These are phyloP conservation scores for Parafenestella ontariensis DNA, from an alignment of 2,329 filamentous ascomycete species.

Conservation along the genomic window DNA sequence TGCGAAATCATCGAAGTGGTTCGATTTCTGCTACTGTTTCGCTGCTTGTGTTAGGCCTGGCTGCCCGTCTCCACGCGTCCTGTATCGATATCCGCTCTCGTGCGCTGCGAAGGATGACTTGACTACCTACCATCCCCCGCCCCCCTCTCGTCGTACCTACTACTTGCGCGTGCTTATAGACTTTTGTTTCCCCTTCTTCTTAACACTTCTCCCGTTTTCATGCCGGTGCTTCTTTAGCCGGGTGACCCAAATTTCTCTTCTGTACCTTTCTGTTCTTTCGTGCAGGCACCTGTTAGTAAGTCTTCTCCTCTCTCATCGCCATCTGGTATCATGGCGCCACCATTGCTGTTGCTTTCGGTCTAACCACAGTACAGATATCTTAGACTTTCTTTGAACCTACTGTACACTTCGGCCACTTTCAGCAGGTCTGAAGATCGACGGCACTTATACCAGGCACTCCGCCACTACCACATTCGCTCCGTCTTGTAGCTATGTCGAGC, in stretches of 20 bases:
- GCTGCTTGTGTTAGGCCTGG: conserved; percentile 37
- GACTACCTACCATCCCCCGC: conserved; percentile 23
- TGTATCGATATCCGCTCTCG: conserved; percentile 31
- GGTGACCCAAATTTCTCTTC: conserved; percentile 33
- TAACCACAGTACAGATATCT: conserved; percentile 36
- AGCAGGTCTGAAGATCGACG: conserved; percentile 51
- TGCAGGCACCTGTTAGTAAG: conserved; percentile 50
- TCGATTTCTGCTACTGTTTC: conserved; percentile 44
- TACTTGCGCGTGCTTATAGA: conserved; percentile 46
- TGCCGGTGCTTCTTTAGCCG: conserved; percentile 51
- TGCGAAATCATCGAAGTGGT: conserved; percentile 38
- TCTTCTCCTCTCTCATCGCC: conserved; percentile 12
- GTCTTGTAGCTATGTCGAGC: conserved; percentile 33
- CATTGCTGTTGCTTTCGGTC: conserved; percentile 14
- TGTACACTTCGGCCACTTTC: conserved; percentile 41
- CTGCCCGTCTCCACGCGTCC: conserved; percentile 38
- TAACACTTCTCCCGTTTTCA: conserved; percentile 42
- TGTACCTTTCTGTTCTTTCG: conserved; percentile 44
- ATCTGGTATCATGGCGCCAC: conserved; percentile 11
- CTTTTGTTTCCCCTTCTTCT: conserved; percentile 45
- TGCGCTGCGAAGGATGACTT: conserved; percentile 39
- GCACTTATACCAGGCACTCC: conserved; percentile 29
- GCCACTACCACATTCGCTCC: conserved; percentile 15
- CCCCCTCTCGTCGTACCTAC: conserved; percentile 20
- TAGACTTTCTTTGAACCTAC: conserved; percentile 39